Evolutionary conservation across 768 basidiomycete species (phyloP).

Genomic region (Thelephora aurantiotincta): DNA sequence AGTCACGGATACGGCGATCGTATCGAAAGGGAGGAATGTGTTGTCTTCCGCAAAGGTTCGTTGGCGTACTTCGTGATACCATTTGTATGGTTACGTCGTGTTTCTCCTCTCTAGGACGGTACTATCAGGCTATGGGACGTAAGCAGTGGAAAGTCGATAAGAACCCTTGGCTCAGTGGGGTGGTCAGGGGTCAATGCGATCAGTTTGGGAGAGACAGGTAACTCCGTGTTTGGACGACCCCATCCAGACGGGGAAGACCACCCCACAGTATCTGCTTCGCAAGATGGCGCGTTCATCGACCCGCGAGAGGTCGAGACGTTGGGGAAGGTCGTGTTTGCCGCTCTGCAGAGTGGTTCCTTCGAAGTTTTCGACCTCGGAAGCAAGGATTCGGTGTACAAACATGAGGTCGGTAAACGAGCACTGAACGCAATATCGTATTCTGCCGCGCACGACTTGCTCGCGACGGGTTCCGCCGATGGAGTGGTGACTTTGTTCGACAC

Average conservation of each 20-base stretch:
- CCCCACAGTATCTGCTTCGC: slow-evolving; percentile 2
- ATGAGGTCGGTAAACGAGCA: slow-evolving; percentile 13
- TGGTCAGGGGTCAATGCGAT: slow-evolving; percentile 30
- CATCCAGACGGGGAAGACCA: slow-evolving; percentile 11
- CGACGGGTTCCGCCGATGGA: slow-evolving; percentile 44
- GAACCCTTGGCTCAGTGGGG: slow-evolving; percentile 25
- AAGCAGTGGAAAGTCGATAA: slow-evolving; percentile 32
- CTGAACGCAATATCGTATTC: slow-evolving; percentile 35
- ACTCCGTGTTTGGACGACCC: slow-evolving; percentile 10
- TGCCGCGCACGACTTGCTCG: slow-evolving; percentile 27
- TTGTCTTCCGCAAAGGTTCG: slow-evolving; percentile 33
- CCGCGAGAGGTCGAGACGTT: slow-evolving; percentile 30
- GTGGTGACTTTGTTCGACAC: slow-evolving; percentile 42
- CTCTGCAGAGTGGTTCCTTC: slow-evolving; percentile 39
- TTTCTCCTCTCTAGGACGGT: slow-evolving; percentile 33
- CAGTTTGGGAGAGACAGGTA: slow-evolving; percentile 26
- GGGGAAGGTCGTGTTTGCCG: slow-evolving; percentile 37
- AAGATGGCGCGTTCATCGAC: slow-evolving; percentile 7
- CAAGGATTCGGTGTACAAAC: slow-evolving; percentile 17
- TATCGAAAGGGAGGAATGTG: slow-evolving; percentile 52
- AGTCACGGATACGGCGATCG: slow-evolving; percentile 49
- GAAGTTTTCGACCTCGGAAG: slow-evolving; percentile 39
- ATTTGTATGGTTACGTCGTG: background rate
- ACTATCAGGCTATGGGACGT: slow-evolving; percentile 67
- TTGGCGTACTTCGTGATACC: background rate